Base-by-base conservation (phyloP, 2,329 filamentous ascomycete genomes). In the Alternaria metachromatica region DNA sequence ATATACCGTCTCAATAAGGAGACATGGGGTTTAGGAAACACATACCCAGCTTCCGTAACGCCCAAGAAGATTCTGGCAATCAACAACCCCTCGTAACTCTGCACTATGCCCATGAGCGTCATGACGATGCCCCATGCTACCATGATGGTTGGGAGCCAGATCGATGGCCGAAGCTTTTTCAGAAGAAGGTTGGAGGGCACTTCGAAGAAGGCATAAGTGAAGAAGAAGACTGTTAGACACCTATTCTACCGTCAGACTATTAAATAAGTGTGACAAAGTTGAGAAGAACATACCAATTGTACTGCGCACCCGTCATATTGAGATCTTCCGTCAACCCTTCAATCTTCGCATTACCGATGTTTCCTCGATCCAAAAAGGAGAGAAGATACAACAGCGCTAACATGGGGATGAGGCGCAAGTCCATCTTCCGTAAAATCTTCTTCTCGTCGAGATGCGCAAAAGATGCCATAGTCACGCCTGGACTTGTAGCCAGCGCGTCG, bases 161-260 rank as follows among this genome's bases (percentile, higher is more conserved):
- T 69, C 30, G 72, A 75, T 0, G 87, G 87, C 2, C 86, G 85
- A 0, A 87, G 86, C 2, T 84, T 82, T 66, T 89, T 90, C 18
- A 90, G 80, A 4, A 89, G 78, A 63, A 90, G 86, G 68, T 90
- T 90, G 67, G 86, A 88, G 0, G 88, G 88, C 1, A 80, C 82
- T 65, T 84, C 83, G 62, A 84, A 81, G 6, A 81, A 71, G 6
- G 82, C 80, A 61, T 84, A 85, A 0, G 80, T 81, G 57, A 84
- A 82, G 73, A 92, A 92, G 77, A 91, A 92, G 0, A 91, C 77
- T 0, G 89, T 91, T 55, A 92, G 71, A 3, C 87, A 87, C 7
- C 49, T 51, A 2, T 2, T 6, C 0, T 3, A 1, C 1, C 4
- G 13, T 51, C 23, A 51, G 49, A 9, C 12, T 28, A 46, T 10